Conservation (phyloP, 208 protist genomes). For the Leishmania braziliensis region DNA sequence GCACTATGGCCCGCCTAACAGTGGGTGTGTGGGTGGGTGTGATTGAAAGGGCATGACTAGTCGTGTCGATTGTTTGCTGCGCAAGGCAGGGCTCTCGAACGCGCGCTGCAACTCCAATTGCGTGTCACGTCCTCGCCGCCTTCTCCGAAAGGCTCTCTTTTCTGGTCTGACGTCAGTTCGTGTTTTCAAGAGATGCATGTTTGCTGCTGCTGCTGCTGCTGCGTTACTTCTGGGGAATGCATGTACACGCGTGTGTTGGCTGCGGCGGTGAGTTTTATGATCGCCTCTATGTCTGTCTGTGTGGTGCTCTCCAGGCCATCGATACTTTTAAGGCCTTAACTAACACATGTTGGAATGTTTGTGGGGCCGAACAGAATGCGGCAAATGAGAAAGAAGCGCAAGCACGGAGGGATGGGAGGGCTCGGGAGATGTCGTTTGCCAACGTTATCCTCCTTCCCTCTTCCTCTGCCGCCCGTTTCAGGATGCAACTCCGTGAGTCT, state of each 20-base stretch:
- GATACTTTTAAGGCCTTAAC: background rate
- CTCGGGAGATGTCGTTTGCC: background rate
- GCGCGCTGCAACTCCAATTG: no score
- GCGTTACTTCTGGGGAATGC: background rate
- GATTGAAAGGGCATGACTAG: background rate
- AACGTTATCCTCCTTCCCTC: background rate
- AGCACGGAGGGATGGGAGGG: background rate
- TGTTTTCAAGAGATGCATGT: background rate
- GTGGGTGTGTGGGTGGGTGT: background rate
- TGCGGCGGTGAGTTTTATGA: background rate
- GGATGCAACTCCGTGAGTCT: background rate
- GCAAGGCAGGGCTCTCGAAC: background rate
- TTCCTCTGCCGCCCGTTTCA: background rate
- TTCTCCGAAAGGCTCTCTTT: background rate
- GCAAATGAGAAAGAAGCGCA: no score
- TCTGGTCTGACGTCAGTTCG: background rate
- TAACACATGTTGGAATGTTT: background rate
- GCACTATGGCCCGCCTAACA: background rate
- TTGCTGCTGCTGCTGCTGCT: background rate
- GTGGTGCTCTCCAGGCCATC: background rate
- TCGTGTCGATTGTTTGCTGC: background rate
- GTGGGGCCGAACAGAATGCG: background rate
- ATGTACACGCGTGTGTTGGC: background rate
- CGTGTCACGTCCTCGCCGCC: background rate
- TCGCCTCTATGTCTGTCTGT: background rate